These are phyloP conservation scores for Kluyveromyces sp. DNA, from an alignment of 1,139 yeast genomes.

Conservation along the genomic window DNA sequence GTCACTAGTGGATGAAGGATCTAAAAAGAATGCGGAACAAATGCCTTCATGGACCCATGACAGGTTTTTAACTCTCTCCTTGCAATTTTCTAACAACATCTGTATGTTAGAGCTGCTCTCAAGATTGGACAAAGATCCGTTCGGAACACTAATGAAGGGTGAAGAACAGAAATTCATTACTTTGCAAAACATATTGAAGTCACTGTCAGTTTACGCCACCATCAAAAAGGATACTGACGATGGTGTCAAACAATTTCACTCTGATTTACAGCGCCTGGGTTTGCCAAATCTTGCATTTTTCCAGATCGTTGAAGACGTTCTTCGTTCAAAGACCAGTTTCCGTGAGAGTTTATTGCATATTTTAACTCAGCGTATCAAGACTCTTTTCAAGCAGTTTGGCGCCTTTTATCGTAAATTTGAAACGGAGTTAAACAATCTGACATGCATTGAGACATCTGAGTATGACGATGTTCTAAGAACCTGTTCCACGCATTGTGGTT, in stretches of 20 bases:
- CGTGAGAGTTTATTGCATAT: conserved; percentile 18
- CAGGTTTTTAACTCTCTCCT: conserved; percentile 1
- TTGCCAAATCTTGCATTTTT: conserved; percentile 28
- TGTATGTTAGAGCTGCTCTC: conserved; percentile 50
- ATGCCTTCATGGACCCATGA: conserved; percentile 1
- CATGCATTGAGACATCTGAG: background rate
- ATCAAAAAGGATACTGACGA: background rate
- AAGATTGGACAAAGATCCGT: conserved; percentile 38
- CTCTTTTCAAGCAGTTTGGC: background rate
- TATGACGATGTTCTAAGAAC: background rate
- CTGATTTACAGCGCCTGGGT: conserved; percentile 7
- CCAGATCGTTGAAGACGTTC: conserved; percentile 21
- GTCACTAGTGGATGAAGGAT: background rate
- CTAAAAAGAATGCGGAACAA: background rate
- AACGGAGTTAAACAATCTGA: background rate
- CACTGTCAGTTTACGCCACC: conserved; percentile 13
- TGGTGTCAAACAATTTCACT: background rate
- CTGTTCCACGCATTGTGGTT: background rate
- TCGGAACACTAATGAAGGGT: conserved; percentile 34
- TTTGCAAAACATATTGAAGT: conserved; percentile 32
- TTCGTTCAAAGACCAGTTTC: conserved; percentile 19
- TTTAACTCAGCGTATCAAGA: conserved; percentile 6
- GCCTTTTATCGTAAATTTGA: background rate
- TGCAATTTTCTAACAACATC: conserved; percentile 37
- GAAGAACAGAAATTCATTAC: conserved; percentile 32